Conservation (phyloP, 2,329 filamentous ascomycete species). For the Huntiella moniliformis region DNA sequence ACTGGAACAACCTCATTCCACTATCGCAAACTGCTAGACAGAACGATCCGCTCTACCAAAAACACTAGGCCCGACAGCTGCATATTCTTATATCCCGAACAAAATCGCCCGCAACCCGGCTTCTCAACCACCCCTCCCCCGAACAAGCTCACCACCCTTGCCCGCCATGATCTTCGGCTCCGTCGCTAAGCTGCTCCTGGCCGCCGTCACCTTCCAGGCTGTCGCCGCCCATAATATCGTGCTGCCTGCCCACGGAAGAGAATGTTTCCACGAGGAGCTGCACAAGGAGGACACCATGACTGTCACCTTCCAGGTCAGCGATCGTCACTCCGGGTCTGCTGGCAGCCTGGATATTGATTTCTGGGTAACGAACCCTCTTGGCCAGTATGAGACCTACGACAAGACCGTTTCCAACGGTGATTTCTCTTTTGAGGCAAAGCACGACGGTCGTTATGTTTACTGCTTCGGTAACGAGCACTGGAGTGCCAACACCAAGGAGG, state of each 20-base stretch:
- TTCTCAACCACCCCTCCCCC: not conserved
- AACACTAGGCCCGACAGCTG: not conserved
- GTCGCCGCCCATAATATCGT: conserved; percentile 86
- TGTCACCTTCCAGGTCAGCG: conserved; percentile 93
- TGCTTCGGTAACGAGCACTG: conserved; percentile 99
- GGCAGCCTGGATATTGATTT: conserved; percentile 96
- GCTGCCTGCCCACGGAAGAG: conserved; percentile 75
- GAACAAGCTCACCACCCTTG: no score
- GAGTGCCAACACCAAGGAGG: conserved; percentile 90
- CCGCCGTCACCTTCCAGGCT: conserved; percentile 29
- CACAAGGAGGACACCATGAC: conserved; percentile 96
- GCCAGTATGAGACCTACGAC: conserved; percentile 61
- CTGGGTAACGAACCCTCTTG: conserved; percentile 75
- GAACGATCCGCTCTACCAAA: not conserved
- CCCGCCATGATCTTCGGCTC: conserved; percentile 25
- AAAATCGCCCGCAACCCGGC: not conserved
- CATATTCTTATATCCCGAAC: not conserved
- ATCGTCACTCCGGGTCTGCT: conserved; percentile 84
- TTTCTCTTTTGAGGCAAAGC: conserved; percentile 69
- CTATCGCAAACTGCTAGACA: not conserved
- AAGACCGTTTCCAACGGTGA: conserved; percentile 75
- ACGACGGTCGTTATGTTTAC: conserved; percentile 83
- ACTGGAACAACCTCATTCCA: not conserved
- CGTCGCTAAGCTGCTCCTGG: conserved; percentile 26
- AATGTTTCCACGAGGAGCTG: conserved; percentile 92